These are phyloP conservation scores for Aspergillus piperis DNA, from an alignment of 2,329 filamentous ascomycete species.

Conservation along the genomic window DNA sequence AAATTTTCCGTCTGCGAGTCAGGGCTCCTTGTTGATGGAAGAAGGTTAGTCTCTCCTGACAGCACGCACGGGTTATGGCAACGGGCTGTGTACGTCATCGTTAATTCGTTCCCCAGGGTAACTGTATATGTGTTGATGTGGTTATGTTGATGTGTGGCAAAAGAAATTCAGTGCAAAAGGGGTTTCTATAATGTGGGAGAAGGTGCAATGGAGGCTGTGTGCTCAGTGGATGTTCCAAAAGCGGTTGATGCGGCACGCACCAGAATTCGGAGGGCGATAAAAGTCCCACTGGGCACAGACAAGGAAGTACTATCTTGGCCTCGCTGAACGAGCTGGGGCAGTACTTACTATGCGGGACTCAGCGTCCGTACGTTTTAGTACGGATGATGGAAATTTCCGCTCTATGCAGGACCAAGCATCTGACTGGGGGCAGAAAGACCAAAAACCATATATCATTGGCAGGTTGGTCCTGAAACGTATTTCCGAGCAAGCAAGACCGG, in stretches of 20 bases:
- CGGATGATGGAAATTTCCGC: slow-evolving; percentile 26
- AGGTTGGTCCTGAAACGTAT: slow-evolving; percentile 8
- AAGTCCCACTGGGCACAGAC: slow-evolving; percentile 25
- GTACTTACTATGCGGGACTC: slow-evolving; percentile 29
- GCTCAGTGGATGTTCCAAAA: slow-evolving; percentile 25
- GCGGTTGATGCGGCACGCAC: slow-evolving; percentile 28
- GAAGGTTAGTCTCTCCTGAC: slow-evolving; percentile 29
- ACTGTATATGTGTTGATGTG: slow-evolving; percentile 1
- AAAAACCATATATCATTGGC: slow-evolving; percentile 17
- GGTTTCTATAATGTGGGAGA: slow-evolving; percentile 13
- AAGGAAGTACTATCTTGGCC: slow-evolving; percentile 26
- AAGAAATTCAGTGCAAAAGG: slow-evolving; percentile 5
- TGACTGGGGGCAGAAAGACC: slow-evolving; percentile 16
- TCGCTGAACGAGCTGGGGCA: slow-evolving; percentile 26
- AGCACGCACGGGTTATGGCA: slow-evolving; percentile 7
- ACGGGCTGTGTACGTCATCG: slow-evolving; percentile 34
- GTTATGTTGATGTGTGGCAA: slow-evolving; percentile 3
- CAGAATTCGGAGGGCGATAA: slow-evolving; percentile 18
- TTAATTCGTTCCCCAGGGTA: slow-evolving; percentile 12
- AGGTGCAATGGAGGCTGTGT: slow-evolving; percentile 22
- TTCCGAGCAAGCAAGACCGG: slow-evolving; percentile 9
- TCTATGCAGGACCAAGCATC: slow-evolving; percentile 20
- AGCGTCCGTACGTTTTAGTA: slow-evolving; percentile 29
- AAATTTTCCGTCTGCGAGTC: slow-evolving; percentile 53
- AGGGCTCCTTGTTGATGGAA: slow-evolving; percentile 38